A percentile compares a stretch with the other conserved stretches of the same genome.
Conservation (phyloP, 257 asterid genomes). For the Salvia rosmarinus region DNA sequence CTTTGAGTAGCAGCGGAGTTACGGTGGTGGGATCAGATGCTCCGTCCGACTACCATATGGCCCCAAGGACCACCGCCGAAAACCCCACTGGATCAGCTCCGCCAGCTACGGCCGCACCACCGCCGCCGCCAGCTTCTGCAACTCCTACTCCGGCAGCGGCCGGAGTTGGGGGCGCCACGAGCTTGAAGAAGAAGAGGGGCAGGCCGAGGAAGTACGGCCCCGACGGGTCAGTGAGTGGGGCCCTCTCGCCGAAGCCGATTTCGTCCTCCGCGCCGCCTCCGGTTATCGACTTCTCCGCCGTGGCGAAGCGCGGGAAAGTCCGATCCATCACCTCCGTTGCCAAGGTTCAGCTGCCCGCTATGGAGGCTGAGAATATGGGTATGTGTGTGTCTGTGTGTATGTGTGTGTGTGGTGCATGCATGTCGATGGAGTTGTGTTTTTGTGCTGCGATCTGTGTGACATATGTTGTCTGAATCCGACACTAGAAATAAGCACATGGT, state of each 20-base stretch:
- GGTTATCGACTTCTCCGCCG: constrained; percentile 82
- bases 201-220: constrained; percentile 90
- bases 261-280: constrained; percentile 85
- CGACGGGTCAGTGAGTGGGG: constrained; percentile 63
- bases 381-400: constrained; percentile 19
- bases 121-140: constrained; percentile 35
- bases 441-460: constrained; percentile 31
- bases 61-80: constrained; percentile 66
- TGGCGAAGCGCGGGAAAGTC: constrained; percentile 68
- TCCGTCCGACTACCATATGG: constrained; percentile 82
- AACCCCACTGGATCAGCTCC: constrained; percentile 59
- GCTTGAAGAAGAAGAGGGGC: constrained; percentile 81
- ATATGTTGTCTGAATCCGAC: constrained; percentile 32
- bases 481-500: constrained; percentile 24
- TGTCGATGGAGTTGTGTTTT: constrained; percentile 35
- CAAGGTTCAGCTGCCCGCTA: constrained; percentile 51
- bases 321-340: constrained; percentile 53
- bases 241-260: constrained; percentile 87
- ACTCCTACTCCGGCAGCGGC: constrained; percentile 42
- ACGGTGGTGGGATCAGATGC: constrained; percentile 95
- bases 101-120: constrained; percentile 24
- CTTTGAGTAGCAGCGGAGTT: constrained; percentile 65
- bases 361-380: constrained; percentile 59
- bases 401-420: constrained; percentile 42
- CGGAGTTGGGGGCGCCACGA: constrained; percentile 31